Evolutionary conservation across 192 early-diverging fungal species (phyloP), one percentile per base, ranked within the genome.

Genomic region (Coemansia sp.): DNA sequence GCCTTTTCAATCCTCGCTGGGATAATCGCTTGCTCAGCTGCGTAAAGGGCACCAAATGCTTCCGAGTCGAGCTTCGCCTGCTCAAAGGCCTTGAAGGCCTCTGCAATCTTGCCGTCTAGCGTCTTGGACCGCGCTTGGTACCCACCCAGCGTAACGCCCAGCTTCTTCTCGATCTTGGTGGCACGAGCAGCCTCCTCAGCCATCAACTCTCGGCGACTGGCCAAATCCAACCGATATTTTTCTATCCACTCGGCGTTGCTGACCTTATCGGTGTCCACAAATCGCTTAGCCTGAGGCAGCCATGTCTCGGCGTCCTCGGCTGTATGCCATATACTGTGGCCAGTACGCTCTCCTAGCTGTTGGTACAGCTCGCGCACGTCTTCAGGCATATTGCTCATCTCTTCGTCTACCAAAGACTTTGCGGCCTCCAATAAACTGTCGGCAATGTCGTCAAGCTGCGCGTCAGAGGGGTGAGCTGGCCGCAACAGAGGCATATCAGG

Each of bases 111-210:
- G 18, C 89, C 87, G n/a, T 74, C 47, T 24, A 97, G 71, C 62
- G 86, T 71, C 57, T 84, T 85, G 13, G 90, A 84, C 36, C 95
- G 88, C 6, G 86, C 73, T 83, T 92, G 87, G 77, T 96, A 95
- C 33, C 96, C 96, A 57, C 95, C 96, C 47, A 97, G 76, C 8
- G 85, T 85, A 16, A 97, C 85, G 13, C 78, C 86, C 24, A 96
- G 73, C 65, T 92, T 92, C 71, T 93, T 94, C 75, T 99, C 97
- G 16, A 93, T 63, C 77, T 97, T 97, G n/a, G 84, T 76, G 13
- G 94, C 95, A 41, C 86, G 87, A 5, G 81, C 70, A 0, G 95
- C 92, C 46, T 95, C 90, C 40, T 86, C 79, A 18, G 87, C 83
- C 93, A 97, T 95, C 3, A 81, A 62, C 66, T 87, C 86, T 18